Conservation (phyloP, 2,329 filamentous ascomycete genomes). For the Zymoseptoria ardabiliae region DNA sequence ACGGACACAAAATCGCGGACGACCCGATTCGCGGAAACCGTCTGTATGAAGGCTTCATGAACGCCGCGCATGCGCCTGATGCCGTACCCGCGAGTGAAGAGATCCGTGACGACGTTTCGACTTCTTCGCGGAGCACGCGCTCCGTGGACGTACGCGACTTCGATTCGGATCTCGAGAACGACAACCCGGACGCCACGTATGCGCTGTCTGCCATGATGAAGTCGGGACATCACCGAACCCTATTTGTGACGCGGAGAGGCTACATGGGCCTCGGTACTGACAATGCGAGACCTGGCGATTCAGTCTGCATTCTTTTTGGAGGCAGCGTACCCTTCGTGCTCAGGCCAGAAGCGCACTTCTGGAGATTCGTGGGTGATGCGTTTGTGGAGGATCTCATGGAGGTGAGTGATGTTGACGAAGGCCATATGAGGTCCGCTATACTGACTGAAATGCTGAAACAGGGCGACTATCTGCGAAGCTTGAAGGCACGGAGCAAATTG, state of each 20-base stretch:
- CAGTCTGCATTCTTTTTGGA: constrained; percentile 1
- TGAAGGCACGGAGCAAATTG: background rate
- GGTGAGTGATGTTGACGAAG: background rate
- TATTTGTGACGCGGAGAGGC: constrained; percentile 1
- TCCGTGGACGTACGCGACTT: constrained; percentile 1
- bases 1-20: background rate
- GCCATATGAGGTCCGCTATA: no score
- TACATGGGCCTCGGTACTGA: background rate
- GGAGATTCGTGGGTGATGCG: background rate
- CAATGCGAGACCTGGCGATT: background rate
- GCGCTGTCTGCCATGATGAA: constrained; percentile 8
- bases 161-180: background rate
- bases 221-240: constrained; percentile 3
- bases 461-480: background rate
- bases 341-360: background rate
- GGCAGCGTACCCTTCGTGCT: constrained; percentile 4
- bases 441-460: no score
- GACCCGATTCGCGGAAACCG: background rate
- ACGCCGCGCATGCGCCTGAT: constrained; percentile 1
- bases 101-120: background rate
- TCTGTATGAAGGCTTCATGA: constrained; percentile 3
- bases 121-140: background rate
- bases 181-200: constrained; percentile 6
- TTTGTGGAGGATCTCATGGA: background rate
- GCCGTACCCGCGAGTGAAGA: background rate